Conservation (phyloP, 768 basidiomycete species). For the Auricularia sp. region DNA sequence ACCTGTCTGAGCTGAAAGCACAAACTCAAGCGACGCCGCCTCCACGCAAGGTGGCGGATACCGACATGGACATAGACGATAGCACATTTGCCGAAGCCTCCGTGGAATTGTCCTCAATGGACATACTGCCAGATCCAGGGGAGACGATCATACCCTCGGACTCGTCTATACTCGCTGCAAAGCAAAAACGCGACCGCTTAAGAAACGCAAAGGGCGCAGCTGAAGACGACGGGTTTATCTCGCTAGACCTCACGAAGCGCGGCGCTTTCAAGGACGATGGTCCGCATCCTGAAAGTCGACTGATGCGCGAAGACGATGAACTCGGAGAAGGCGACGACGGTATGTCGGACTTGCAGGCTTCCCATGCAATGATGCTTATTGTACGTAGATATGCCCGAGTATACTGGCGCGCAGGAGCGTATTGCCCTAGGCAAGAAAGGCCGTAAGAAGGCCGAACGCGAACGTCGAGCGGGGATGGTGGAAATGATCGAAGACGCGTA, state of each 20-base stretch:
- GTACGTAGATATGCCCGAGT: slow-evolving; percentile 68
- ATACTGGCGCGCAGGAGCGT: slow-evolving; percentile 77
- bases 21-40: slow-evolving; percentile 49
- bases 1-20: slow-evolving; percentile 71
- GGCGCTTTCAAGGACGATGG: slow-evolving; percentile 44
- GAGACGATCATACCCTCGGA: slow-evolving; percentile 55
- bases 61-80: slow-evolving; percentile 36
- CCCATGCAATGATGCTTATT: slow-evolving; percentile 1
- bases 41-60: slow-evolving; percentile 25
- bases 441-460: slow-evolving; percentile 56
- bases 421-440: slow-evolving; percentile 81
- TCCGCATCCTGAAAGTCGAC: slow-evolving; percentile 76
- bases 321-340: slow-evolving; percentile 84
- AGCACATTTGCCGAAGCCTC: slow-evolving; percentile 28
- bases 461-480: slow-evolving; percentile 58
- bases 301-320: slow-evolving; percentile 81
- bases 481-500: slow-evolving; percentile 80
- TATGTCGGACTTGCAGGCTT: slow-evolving; percentile 22
- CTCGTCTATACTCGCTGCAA: slow-evolving; percentile 62
- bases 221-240: slow-evolving; percentile 63
- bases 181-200: slow-evolving; percentile 63
- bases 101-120: slow-evolving; percentile 8
- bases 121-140: slow-evolving; percentile 20
- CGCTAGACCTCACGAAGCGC: slow-evolving; percentile 55
- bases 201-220: slow-evolving; percentile 34